Percentiles rank a stretch among this genome's conserved stretches.
Evolutionary conservation across 345 rosid genomes (phyloP).

Genomic region (Salix purpurea): DNA sequence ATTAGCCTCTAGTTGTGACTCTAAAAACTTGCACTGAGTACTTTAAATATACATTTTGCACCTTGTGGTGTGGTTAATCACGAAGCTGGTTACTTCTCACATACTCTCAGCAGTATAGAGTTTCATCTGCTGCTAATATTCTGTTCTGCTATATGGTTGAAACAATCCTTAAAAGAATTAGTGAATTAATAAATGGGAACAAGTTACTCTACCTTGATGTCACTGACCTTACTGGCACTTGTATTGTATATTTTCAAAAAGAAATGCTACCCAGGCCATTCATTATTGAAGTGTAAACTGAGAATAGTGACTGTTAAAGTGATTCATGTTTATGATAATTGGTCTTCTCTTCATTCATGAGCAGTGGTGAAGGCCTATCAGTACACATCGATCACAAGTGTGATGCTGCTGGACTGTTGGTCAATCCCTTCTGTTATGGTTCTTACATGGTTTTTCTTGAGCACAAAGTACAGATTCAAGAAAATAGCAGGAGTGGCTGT

Average conservation of each 20-base stretch:
- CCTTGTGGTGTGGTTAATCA: background rate
- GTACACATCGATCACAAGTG: constrained; percentile 78
- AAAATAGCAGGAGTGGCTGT: constrained; percentile 71
- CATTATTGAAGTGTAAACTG: background rate
- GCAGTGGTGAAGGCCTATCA: constrained; percentile 94
- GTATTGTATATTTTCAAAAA: background rate
- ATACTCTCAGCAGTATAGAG: background rate
- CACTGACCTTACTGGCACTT: background rate
- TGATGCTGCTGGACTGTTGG: constrained; percentile 97
- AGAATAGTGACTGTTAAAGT: background rate
- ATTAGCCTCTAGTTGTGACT: background rate
- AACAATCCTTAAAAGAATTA: background rate
- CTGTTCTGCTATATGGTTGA: background rate
- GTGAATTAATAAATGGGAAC: background rate
- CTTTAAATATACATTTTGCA: background rate
- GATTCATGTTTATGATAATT: constrained; percentile 6
- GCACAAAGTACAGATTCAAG: constrained; percentile 69
- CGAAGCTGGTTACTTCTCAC: background rate
- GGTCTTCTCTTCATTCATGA: constrained; percentile 11
- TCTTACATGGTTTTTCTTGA: constrained; percentile 72
- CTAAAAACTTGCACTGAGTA: background rate
- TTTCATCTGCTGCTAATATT: background rate
- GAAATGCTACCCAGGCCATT: background rate
- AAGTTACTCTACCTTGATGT: background rate
- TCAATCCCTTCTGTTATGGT: constrained; percentile 80